phyloP scores from a whole-genome alignment of 139 green algal genomes.

The Coelastrella sp. region DNA sequence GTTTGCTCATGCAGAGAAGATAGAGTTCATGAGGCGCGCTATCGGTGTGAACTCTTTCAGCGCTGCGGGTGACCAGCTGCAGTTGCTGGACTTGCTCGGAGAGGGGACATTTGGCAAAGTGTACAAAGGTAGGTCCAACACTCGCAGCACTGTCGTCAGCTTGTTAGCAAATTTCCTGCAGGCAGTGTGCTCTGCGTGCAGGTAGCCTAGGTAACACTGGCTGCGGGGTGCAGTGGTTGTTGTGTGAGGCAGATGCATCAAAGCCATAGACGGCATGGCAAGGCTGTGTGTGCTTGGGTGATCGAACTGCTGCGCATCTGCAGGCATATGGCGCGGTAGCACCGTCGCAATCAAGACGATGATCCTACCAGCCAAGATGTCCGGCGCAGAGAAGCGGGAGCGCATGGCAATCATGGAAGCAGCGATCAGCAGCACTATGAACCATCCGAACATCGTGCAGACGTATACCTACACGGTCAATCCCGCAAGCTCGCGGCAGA shows the following conservation, averaged over 20 bases:
- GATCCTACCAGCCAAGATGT: constrained; percentile 63
- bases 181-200: too few relatives aligned
- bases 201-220: too few relatives aligned
- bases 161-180: too few relatives aligned
- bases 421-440: constrained; percentile 50
- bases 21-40: constrained; percentile 8
- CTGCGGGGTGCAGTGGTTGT: not conserved
- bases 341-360: constrained; percentile 61
- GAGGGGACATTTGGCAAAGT: constrained; percentile 47
- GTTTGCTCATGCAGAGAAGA: constrained; percentile 33
- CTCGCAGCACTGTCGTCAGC: too few relatives aligned
- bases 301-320: not conserved
- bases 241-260: not conserved
- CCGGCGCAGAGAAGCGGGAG: constrained; percentile 49
- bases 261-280: not conserved
- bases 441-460: constrained; percentile 49
- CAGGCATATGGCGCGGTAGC: constrained; percentile 55
- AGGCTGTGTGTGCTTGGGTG: not conserved
- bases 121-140: constrained; percentile 11
- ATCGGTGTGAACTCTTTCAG: constrained; percentile 11
- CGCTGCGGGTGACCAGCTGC: constrained; percentile 11
- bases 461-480: constrained; percentile 65
- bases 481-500: not conserved
- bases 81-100: constrained; percentile 17
- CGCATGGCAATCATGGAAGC: constrained; percentile 61